Conservation (phyloP, 352 stramenopile genomes). For the Globisporangium radiosum region DNA sequence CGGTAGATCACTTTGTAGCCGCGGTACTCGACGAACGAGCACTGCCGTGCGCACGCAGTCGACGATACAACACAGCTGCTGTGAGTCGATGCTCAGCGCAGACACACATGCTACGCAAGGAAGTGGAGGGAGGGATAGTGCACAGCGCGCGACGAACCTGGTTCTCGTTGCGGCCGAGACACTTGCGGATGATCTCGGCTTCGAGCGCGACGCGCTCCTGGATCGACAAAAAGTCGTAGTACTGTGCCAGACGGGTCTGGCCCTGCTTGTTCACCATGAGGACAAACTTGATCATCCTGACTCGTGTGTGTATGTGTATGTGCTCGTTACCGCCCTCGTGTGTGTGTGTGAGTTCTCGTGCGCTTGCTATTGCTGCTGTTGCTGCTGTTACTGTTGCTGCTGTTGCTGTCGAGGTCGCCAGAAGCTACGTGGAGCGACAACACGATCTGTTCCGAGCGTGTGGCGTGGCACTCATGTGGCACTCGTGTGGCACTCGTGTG, state of each 20-base stretch:
- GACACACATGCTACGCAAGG: background rate
- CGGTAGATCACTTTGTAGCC: slow-evolving; percentile 99
- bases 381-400: too few species aligned
- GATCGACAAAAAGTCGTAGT: slow-evolving; percentile 99
- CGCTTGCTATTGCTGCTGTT: too few species aligned
- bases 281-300: slow-evolving; percentile 92
- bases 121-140: background rate
- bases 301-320: background rate
- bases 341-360: too few species aligned
- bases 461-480: too few species aligned
- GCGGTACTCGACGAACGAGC: slow-evolving; percentile 99
- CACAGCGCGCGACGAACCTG: slow-evolving; percentile 38
- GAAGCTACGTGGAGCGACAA: too few species aligned
- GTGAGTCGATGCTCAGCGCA: background rate
- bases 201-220: slow-evolving; percentile 97
- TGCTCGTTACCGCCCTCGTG: background rate
- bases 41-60: slow-evolving; percentile 59
- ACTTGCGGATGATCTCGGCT: slow-evolving; percentile 99
- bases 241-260: slow-evolving; percentile 98
- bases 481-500: too few species aligned
- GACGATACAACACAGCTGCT: background rate
- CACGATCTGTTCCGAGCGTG: too few species aligned
- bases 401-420: too few species aligned
- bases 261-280: slow-evolving; percentile 99
- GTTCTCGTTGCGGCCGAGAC: slow-evolving; percentile 96